These are phyloP conservation scores for Stephania cephalantha DNA, from an alignment of 164 flowering plant genomes.

Conservation along the genomic window DNA sequence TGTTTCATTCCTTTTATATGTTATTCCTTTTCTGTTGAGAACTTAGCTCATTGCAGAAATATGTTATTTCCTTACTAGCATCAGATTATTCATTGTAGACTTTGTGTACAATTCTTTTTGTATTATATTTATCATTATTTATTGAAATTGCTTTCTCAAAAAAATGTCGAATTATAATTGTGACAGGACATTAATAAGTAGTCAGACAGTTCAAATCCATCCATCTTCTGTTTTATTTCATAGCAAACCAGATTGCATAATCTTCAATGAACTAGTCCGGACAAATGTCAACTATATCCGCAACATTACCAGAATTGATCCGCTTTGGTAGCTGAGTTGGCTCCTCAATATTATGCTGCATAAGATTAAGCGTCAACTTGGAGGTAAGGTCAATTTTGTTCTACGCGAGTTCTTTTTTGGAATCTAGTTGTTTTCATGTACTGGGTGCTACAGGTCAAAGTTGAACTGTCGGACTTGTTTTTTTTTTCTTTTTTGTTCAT, in stretches of 20 bases:
- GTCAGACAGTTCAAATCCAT: slow-evolving; percentile 73
- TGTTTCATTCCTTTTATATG: background rate
- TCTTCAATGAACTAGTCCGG: slow-evolving; percentile 74
- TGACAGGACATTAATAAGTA: slow-evolving; percentile 66
- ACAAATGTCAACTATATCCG: slow-evolving; percentile 71
- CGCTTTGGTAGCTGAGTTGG: slow-evolving; percentile 84
- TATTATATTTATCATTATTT: background rate
- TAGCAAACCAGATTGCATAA: slow-evolving; percentile 69
- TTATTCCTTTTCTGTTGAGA: background rate
- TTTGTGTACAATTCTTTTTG: background rate
- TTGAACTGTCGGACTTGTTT: background rate
- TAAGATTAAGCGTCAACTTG: slow-evolving; percentile 20
- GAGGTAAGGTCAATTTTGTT: slow-evolving; percentile 11
- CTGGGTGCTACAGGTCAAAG: background rate
- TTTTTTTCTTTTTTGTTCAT: no score
- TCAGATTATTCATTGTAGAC: background rate
- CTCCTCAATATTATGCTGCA: slow-evolving; percentile 61
- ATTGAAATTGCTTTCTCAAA: background rate
- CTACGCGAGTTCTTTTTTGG: background rate
- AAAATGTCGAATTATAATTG: background rate
- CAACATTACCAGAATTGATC: slow-evolving; percentile 67
- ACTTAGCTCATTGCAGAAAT: no score
- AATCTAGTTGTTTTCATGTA: background rate
- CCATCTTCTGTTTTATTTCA: slow-evolving; percentile 72
- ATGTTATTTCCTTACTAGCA: no score